These are phyloP conservation scores for Selenicereus undatus DNA, from an alignment of 148 eudicot genomes.

Conservation along the genomic window DNA sequence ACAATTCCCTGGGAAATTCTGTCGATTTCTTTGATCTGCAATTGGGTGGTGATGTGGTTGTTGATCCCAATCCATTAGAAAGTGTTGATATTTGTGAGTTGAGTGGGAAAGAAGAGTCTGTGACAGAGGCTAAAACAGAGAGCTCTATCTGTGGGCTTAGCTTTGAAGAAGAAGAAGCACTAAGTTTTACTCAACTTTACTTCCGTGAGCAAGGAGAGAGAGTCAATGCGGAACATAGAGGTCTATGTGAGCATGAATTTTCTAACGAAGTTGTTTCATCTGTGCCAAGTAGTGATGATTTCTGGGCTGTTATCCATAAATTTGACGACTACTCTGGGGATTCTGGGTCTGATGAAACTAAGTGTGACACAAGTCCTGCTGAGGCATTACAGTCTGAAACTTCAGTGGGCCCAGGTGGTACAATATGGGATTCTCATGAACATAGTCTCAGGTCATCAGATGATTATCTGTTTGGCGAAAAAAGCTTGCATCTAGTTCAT, in stretches of 20 bases:
- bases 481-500: slow-evolving; percentile 2
- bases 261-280: slow-evolving; percentile 16
- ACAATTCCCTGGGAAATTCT: not conserved
- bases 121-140: slow-evolving; percentile 6
- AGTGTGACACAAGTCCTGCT: not conserved
- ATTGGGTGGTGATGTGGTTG: not conserved
- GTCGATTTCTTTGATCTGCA: not conserved
- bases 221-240: slow-evolving; percentile 18
- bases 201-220: slow-evolving; percentile 16
- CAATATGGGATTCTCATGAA: slow-evolving; percentile 24
- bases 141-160: slow-evolving; percentile 8
- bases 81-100: slow-evolving; percentile 13
- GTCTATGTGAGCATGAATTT: slow-evolving; percentile 7
- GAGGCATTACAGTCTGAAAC: slow-evolving; percentile 18
- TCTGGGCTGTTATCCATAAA: slow-evolving; percentile 22
- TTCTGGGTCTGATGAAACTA: slow-evolving; percentile 11
- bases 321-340: slow-evolving; percentile 23
- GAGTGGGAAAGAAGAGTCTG: slow-evolving; percentile 5
- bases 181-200: slow-evolving; percentile 14
- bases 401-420: slow-evolving; percentile 7
- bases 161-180: slow-evolving; percentile 8
- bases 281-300: slow-evolving; percentile 21
- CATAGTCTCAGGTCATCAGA: slow-evolving; percentile 18
- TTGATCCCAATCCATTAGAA: not conserved
- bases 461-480: slow-evolving; percentile 16